Conservation (phyloP, 768 basidiomycete species). For the Tulasnella sp. region DNA sequence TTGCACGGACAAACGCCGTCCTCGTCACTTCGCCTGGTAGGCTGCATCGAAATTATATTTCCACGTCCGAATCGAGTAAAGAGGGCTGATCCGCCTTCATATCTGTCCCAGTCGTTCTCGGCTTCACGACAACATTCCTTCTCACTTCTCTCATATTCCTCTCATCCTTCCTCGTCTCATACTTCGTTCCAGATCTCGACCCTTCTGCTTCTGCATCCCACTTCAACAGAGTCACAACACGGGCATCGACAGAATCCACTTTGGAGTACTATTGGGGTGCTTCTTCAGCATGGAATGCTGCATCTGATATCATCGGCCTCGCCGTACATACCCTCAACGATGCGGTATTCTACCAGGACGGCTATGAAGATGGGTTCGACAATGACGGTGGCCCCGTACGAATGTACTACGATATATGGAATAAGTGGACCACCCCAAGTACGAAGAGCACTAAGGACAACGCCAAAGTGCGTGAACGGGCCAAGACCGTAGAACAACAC, state of each 20-base stretch:
- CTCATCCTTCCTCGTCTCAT: conserved; percentile 60
- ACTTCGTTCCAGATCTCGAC: conserved; percentile 39
- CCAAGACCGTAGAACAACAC: conserved; percentile 51
- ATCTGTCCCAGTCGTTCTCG: conserved; percentile 47
- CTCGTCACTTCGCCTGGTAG: conserved; percentile 68
- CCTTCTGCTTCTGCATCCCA: conserved; percentile 43
- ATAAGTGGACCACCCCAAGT: too few relatives aligned
- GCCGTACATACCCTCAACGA: background rate
- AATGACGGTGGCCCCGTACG: too few relatives aligned
- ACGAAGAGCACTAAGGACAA: background rate
- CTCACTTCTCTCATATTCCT: conserved; percentile 57
- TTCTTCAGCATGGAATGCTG: conserved; percentile 48
- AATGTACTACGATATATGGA: background rate
- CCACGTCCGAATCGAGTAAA: too few relatives aligned
- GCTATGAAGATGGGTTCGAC: background rate
- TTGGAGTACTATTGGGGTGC: conserved; percentile 35
- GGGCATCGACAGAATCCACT: conserved; percentile 24
- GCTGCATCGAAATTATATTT: conserved; percentile 14
- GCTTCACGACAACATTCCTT: conserved; percentile 44
- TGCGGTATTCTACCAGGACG: background rate
- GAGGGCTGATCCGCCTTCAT: background rate
- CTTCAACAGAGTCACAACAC: background rate
- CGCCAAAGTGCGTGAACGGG: conserved; percentile 21
- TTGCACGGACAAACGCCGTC: conserved; percentile 55
- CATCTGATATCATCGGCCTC: background rate